Evolutionary conservation across 345 rosid genomes (phyloP), one percentile per base, ranked within the genome.

Genomic region (Nephelium lappaceum): DNA sequence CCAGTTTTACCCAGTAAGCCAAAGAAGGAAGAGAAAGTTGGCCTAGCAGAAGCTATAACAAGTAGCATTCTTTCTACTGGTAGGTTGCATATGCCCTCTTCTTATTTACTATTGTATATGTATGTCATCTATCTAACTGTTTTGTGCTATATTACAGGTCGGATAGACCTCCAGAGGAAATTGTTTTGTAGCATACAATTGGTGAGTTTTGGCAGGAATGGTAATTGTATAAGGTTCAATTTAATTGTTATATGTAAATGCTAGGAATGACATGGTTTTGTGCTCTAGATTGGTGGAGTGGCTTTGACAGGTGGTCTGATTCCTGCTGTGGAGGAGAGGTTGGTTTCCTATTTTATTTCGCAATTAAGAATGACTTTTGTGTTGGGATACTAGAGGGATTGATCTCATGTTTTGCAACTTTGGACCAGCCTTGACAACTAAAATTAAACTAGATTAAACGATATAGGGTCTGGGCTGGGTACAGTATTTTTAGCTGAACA

Each of bases 21-120:
- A 45, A 94, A 89, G 86, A 96, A 89, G 80, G 99, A 91, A 89
- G 99, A 96, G 86, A 96, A 91, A 81, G 89, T 94, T 81, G 97
- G 99, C 81, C 93, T 96, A 31, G 98, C 99, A 18, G 97, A 96
- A 88, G 99, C 97, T 67, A 90, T 94, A 79, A 82, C 90, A 27
- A 84, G 87, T 79, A 96, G 98, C 87, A 89, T 96, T 79, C 98
- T 94, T 80, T 93, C 93, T 63, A 86, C 92, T 43, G 99, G 99
- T 94, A 87, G 80, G 80, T 67, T 77, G 9, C 69, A 38, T 36
- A 36, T 10, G 21, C 78, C 41, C 73, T 76, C 43, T 76, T 3
- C 49, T 15, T 45, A 67, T 55, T 55, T 47, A 68, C 41, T 79
- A 78, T 65, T 62, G n/a, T 55, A 31, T 31, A 2, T 45, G 8